These are phyloP conservation scores for Dissophora globulifera DNA, from an alignment of 192 early-diverging fungal genomes.

Conservation along the genomic window DNA sequence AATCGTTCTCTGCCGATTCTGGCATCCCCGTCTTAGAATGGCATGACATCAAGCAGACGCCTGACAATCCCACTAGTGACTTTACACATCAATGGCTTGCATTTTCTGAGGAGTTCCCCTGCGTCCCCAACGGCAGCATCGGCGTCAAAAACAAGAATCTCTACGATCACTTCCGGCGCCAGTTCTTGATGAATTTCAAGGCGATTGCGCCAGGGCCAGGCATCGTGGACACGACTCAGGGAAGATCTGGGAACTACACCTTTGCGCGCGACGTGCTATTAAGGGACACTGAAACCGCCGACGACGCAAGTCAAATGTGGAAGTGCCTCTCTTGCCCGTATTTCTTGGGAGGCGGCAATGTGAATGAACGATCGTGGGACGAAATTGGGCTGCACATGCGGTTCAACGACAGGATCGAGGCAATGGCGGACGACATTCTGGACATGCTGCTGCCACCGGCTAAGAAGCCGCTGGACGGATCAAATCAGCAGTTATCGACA, in stretches of 20 bases:
- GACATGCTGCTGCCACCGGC: conserved; percentile 9
- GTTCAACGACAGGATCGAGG: conserved; percentile 36
- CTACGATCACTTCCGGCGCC: conserved; percentile 43
- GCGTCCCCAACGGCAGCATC: conserved; percentile 38
- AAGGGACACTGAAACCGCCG: conserved; percentile 8
- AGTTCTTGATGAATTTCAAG: conserved; percentile 48
- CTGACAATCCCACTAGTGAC: conserved; percentile 1
- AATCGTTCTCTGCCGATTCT: conserved; percentile 16
- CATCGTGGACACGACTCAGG: conserved; percentile 1
- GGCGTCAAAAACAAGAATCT: conserved; percentile 35
- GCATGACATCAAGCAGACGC: conserved; percentile 52
- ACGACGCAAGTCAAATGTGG: conserved; percentile 22
- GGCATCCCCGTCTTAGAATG: conserved; percentile 40
- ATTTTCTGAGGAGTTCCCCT: conserved; percentile 35
- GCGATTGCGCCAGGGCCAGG: not conserved
- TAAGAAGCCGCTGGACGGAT: not conserved
- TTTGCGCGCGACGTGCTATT: conserved; percentile 34
- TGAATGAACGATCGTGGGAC: conserved; percentile 11
- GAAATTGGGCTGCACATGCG: conserved; percentile 30
- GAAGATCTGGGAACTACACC: conserved; percentile 9
- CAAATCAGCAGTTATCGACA: too few relatives aligned
- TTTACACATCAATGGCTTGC: conserved; percentile 20
- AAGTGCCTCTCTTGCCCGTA: conserved; percentile 43
- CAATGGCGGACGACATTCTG: conserved; percentile 44
- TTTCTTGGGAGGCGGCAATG: conserved; percentile 9